Evolutionary conservation across 2,329 filamentous ascomycete genomes (phyloP).

Genomic region (Epichloe sylvatica): DNA sequence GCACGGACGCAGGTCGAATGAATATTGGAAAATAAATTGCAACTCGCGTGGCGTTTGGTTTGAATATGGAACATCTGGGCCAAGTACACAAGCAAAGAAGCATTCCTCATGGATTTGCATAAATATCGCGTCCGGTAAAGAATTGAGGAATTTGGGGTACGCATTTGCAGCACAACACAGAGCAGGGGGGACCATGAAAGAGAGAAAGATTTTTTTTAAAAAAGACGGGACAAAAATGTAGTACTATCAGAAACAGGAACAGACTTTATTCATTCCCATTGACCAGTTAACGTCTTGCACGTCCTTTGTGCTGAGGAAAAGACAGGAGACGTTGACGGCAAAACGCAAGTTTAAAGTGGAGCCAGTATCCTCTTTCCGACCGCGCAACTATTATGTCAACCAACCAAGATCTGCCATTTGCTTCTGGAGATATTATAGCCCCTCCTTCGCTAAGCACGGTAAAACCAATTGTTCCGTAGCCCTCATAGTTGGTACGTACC

Average conservation of each 20-base stretch:
- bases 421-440: too few species aligned
- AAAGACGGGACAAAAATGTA: not conserved
- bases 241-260: not conserved
- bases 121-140: not conserved
- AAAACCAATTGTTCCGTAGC: constrained; percentile 11
- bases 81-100: not conserved
- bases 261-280: not conserved
- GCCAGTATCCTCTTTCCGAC: not conserved
- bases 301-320: not conserved
- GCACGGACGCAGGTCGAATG: not conserved
- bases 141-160: not conserved
- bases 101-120: not conserved
- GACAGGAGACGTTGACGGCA: too few species aligned
- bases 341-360: not conserved
- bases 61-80: not conserved
- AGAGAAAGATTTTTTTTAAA: not conserved
- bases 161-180: not conserved
- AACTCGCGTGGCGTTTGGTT: not conserved
- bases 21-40: not conserved
- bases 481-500: constrained; percentile 19
- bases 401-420: too few species aligned
- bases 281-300: not conserved
- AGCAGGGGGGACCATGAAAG: not conserved
- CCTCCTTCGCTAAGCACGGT: constrained; percentile 11
- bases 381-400: not conserved